These are phyloP conservation scores for Pachysandra terminalis DNA, from an alignment of 164 flowering plant genomes.

Conservation along the genomic window DNA sequence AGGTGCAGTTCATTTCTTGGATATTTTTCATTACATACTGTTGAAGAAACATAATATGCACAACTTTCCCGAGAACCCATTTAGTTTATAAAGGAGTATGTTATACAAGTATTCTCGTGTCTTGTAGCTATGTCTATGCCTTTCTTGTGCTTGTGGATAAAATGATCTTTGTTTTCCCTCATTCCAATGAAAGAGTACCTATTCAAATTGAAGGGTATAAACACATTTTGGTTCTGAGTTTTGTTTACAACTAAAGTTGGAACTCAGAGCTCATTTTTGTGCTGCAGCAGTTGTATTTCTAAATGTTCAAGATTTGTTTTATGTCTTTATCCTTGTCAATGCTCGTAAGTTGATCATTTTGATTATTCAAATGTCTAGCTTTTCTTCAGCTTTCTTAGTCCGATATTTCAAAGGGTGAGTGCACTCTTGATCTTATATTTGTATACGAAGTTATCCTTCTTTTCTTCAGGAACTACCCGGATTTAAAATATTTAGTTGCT, in stretches of 20 bases:
- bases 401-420: background rate
- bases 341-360: background rate
- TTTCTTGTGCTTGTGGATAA: no score
- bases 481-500: background rate
- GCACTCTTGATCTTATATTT: background rate
- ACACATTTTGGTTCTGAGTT: background rate
- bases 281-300: background rate
- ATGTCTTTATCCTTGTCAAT: background rate
- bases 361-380: background rate
- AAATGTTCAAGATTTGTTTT: background rate
- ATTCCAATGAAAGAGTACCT: background rate
- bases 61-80: no score
- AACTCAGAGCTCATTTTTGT: background rate
- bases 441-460: no score
- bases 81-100: no score
- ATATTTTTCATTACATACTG: background rate
- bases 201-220: background rate
- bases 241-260: no score
- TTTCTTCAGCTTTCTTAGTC: background rate
- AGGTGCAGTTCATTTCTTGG: slow-evolving; percentile 41
- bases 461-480: background rate
- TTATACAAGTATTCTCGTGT: no score
- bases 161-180: no score
- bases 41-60: no score
- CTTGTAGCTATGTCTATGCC: no score